Evolutionary conservation across 495 filamentous ascomycete species (phyloP).

Genomic region (Talaromyces wortmannii): DNA sequence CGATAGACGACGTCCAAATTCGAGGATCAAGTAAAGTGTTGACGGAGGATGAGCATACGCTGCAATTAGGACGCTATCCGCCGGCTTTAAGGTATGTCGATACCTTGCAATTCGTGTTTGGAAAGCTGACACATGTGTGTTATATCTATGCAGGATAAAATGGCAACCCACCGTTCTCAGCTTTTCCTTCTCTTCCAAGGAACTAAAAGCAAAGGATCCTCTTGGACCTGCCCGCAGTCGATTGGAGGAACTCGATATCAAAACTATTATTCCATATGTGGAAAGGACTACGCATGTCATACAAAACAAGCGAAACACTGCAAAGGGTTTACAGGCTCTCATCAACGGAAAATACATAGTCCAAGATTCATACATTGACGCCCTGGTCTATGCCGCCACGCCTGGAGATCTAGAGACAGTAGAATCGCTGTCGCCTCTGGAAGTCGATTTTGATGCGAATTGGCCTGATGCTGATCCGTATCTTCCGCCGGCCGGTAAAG

Average conservation of each 20-base stretch:
- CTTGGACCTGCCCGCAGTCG: constrained; percentile 50
- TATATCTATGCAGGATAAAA: constrained; percentile 47
- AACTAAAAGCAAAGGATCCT: constrained; percentile 63
- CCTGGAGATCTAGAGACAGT: constrained; percentile 45
- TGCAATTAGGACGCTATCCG: constrained; percentile 60
- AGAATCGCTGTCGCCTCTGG: constrained; percentile 57
- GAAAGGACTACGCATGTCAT: constrained; percentile 80
- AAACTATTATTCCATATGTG: constrained; percentile 64
- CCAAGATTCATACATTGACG: constrained; percentile 64
- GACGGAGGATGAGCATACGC: constrained; percentile 48
- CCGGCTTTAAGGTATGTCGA: constrained; percentile 38
- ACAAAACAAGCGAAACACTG: constrained; percentile 80
- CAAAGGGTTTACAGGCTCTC: constrained; percentile 80
- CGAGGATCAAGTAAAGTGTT: constrained; percentile 46
- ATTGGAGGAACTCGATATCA: constrained; percentile 81
- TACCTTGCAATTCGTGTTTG: not conserved
- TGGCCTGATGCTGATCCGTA: constrained; percentile 73
- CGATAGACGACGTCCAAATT: constrained; percentile 64
- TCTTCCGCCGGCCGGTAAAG: constrained; percentile 68
- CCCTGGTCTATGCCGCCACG: constrained; percentile 61
- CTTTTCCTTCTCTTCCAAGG: constrained; percentile 73
- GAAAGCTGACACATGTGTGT: not conserved
- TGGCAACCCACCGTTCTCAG: constrained; percentile 80
- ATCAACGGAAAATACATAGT: constrained; percentile 80
- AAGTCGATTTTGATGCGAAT: constrained; percentile 70